Evolutionary conservation across 441 rosid genomes (phyloP).

Genomic region (Erodium trifolium): DNA sequence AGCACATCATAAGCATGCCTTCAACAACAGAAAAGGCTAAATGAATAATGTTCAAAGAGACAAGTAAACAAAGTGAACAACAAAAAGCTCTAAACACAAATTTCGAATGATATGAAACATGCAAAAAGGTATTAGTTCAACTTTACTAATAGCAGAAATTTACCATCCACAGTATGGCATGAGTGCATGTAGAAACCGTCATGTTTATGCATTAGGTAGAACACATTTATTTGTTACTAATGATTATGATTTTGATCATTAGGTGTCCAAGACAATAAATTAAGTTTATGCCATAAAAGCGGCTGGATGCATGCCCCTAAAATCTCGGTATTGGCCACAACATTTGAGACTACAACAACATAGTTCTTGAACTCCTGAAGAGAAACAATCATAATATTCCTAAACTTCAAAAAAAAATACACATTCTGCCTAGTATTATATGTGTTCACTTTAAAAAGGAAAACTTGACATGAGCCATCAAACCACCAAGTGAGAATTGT

Average conservation of each 20-base stretch:
- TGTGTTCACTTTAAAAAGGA: background rate
- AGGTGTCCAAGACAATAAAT: background rate
- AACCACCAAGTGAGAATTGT: constrained; percentile 4
- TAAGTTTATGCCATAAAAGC: background rate
- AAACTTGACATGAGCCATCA: constrained; percentile 8
- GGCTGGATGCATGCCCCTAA: background rate
- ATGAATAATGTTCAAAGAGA: constrained; percentile 15
- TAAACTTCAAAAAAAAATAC: background rate
- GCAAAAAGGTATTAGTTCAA: background rate
- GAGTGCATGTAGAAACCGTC: background rate
- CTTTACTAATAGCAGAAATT: background rate
- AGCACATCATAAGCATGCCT: background rate
- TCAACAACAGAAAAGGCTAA: constrained; percentile 4
- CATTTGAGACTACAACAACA: background rate
- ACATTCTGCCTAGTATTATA: background rate
- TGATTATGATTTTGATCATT: background rate
- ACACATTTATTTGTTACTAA: background rate
- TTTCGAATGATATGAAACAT: background rate
- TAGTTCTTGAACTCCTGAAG: background rate
- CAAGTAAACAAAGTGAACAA: constrained; percentile 15
- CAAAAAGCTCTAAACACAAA: constrained; percentile 12
- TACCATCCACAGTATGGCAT: background rate
- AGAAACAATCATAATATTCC: background rate
- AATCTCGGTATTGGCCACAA: background rate
- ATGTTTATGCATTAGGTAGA: background rate